Percentiles rank a stretch among this genome's conserved stretches.
phyloP scores from a whole-genome alignment of 2,329 filamentous ascomycete genomes.

The Neofusicoccum ribis region DNA sequence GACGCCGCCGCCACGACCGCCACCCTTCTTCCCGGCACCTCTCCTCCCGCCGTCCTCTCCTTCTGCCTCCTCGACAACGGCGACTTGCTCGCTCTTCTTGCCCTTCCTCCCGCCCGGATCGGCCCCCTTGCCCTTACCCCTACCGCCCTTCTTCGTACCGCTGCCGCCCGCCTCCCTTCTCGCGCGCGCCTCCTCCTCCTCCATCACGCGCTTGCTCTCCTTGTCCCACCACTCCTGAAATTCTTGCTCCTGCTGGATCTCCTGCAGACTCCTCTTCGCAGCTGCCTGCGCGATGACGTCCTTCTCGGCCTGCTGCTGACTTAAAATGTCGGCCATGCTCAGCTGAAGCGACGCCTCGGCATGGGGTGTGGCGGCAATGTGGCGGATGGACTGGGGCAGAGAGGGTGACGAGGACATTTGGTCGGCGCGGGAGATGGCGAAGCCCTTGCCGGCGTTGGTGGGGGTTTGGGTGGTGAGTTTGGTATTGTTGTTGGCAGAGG shows the following conservation, averaged over 20 bases:
- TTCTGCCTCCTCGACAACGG: background rate
- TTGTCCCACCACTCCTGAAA: constrained; percentile 97
- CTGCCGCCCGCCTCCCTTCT: constrained; percentile 31
- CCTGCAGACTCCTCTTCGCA: constrained; percentile 84
- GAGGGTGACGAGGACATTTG: constrained; percentile 30
- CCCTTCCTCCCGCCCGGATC: background rate
- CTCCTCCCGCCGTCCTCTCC: background rate
- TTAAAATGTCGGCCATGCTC: constrained; percentile 85
- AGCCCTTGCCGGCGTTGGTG: constrained; percentile 5
- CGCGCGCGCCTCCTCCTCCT: constrained; percentile 48
- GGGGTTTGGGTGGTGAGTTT: background rate
- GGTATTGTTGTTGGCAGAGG: constrained; percentile 16
- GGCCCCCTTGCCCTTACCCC: constrained; percentile 31
- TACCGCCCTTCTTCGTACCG: constrained; percentile 20
- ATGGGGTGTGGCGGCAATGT: constrained; percentile 55
- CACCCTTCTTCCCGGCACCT: constrained; percentile 2
- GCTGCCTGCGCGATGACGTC: constrained; percentile 78
- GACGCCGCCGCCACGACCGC: background rate
- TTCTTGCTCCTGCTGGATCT: constrained; percentile 95
- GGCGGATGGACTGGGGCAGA: constrained; percentile 49
- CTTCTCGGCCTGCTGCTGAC: constrained; percentile 82
- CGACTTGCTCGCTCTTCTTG: too few relatives aligned
- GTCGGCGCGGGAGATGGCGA: constrained; percentile 22
- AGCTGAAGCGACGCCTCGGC: constrained; percentile 65
- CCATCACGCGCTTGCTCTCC: constrained; percentile 71